Percentiles rank a stretch among this genome's conserved stretches.
These are phyloP conservation scores for Candida silvatica DNA, from an alignment of 805 yeast genomes.

Conservation along the genomic window DNA sequence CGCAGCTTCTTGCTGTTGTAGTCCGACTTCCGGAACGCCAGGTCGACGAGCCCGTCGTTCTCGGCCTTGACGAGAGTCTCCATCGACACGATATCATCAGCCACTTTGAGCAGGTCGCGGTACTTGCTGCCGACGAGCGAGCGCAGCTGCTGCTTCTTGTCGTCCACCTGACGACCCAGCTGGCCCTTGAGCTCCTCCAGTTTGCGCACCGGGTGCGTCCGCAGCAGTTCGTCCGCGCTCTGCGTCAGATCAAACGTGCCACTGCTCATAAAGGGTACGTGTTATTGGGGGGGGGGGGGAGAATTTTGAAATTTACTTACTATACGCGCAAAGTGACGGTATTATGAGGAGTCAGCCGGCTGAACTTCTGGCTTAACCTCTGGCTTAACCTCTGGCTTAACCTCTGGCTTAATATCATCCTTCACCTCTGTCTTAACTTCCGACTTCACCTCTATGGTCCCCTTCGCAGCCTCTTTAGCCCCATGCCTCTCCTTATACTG, in stretches of 20 bases:
- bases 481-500: slow-evolving; percentile 5
- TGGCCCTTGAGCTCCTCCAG: slow-evolving; percentile 15
- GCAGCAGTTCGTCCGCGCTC: slow-evolving; percentile 18
- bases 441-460: too few species aligned
- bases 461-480: background rate
- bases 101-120: slow-evolving; percentile 27
- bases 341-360: too few species aligned
- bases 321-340: too few species aligned
- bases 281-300: too few species aligned
- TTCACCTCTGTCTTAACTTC: too few species aligned
- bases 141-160: slow-evolving; percentile 19
- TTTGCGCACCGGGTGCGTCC: slow-evolving; percentile 21
- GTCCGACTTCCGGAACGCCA: slow-evolving; percentile 22
- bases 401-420: too few species aligned
- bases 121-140: slow-evolving; percentile 26
- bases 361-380: too few species aligned
- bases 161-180: slow-evolving; percentile 13
- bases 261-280: slow-evolving; percentile 3
- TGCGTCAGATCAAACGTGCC: too few species aligned
- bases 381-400: too few species aligned
- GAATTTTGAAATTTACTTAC: too few species aligned
- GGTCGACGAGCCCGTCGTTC: slow-evolving; percentile 18
- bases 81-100: slow-evolving; percentile 29
- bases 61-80: slow-evolving; percentile 17
- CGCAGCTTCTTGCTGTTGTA: slow-evolving; percentile 15